A percentile compares a stretch with the other conserved stretches of the same genome.
phyloP scores from a whole-genome alignment of 2,329 filamentous ascomycete genomes.

The Aureobasidium sp. region DNA sequence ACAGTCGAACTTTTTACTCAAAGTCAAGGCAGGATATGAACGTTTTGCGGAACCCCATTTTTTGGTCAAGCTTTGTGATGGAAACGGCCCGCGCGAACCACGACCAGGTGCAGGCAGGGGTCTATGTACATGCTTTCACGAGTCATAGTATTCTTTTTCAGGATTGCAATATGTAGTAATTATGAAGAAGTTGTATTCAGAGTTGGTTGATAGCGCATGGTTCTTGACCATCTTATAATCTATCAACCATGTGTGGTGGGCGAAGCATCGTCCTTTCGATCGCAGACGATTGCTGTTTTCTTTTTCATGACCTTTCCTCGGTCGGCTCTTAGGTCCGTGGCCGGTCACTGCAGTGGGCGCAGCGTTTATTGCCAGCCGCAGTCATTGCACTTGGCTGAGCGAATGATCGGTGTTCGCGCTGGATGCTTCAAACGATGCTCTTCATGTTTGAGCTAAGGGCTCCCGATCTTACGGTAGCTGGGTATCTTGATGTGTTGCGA shows the following conservation, averaged over 20 bases:
- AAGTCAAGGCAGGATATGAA: constrained; percentile 4
- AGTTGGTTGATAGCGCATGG: too few species aligned
- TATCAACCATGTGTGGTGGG: not conserved
- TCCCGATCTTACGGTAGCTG: not conserved
- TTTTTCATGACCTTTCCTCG: not conserved
- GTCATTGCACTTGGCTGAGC: too few species aligned
- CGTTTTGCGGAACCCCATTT: constrained; percentile 9
- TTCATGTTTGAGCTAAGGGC: not conserved
- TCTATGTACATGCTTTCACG: not conserved
- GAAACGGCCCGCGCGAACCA: constrained; percentile 18
- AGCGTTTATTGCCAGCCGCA: too few species aligned
- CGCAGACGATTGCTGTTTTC: too few species aligned
- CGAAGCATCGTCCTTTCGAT: too few species aligned
- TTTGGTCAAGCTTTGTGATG: constrained; percentile 10
- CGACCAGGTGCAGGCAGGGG: not conserved
- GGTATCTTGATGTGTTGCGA: not conserved
- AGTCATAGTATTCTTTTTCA: not conserved
- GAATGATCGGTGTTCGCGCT: too few species aligned
- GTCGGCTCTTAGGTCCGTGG: too few species aligned
- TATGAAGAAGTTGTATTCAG: too few species aligned
- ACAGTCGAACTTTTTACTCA: too few species aligned
- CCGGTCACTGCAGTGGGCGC: too few species aligned
- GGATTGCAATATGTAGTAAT: not conserved
- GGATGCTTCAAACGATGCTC: not conserved
- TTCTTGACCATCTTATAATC: not conserved